phyloP scores from a whole-genome alignment of 148 eudicot species.

The Fagopyrum homotropicum region DNA sequence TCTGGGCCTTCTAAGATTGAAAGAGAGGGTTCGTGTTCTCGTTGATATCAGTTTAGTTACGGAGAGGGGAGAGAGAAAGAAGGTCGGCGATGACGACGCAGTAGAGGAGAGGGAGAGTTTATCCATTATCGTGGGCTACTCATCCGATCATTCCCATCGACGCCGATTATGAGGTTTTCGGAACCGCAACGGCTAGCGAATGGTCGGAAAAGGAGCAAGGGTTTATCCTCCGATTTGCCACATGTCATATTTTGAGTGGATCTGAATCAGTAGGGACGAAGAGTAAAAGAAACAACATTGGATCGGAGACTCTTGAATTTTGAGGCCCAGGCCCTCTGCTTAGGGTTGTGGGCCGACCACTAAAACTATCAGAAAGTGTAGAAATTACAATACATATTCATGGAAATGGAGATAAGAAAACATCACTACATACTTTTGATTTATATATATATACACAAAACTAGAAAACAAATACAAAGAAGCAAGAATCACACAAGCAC shows the following conservation, averaged over 20 bases:
- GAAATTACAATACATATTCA: too few relatives aligned
- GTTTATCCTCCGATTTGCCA: constrained; percentile 3
- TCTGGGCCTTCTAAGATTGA: constrained; percentile 25
- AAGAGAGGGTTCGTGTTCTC: constrained; percentile 27
- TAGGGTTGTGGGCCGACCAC: too few relatives aligned
- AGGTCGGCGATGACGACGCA: constrained; percentile 19
- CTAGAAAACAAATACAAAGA: too few relatives aligned
- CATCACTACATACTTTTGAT: too few relatives aligned
- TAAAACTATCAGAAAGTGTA: too few relatives aligned
- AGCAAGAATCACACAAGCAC: too few relatives aligned
- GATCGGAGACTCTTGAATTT: neutral
- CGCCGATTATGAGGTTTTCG: neutral
- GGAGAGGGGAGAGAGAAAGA: constrained; percentile 23
- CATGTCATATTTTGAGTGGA: neutral
- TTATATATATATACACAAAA: too few relatives aligned
- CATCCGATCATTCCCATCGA: neutral
- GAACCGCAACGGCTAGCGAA: constrained; percentile 2
- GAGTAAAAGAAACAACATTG: neutral
- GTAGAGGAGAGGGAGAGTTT: constrained; percentile 32
- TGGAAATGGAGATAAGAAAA: too few relatives aligned
- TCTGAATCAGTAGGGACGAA: neutral
- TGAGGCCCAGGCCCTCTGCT: neutral
- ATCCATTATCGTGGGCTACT: constrained; percentile 32
- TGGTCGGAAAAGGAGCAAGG: constrained; percentile 7
- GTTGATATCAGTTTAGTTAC: constrained; percentile 10